Evolutionary conservation across 176 grass and related monocot genomes (phyloP).

Genomic region (Microstegium vimineum): DNA sequence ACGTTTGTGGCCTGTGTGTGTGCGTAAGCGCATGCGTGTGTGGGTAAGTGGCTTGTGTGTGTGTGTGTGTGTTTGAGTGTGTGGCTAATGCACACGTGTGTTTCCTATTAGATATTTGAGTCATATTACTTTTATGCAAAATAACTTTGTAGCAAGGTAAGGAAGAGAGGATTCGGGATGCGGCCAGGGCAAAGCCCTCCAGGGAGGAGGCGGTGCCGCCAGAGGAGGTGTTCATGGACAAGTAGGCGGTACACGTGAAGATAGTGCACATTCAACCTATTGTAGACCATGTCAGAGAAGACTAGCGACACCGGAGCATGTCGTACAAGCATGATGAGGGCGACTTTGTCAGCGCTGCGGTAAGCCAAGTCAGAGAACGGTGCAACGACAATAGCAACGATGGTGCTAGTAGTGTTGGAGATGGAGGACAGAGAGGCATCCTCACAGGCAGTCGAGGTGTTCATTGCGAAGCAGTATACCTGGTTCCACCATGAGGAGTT

Average conservation of each 20-base stretch:
- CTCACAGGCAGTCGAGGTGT: slow-evolving; percentile 54
- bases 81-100: too few species aligned
- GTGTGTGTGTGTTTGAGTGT: too few species aligned
- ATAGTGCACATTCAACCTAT: slow-evolving; percentile 18
- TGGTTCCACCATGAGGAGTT: slow-evolving; percentile 71
- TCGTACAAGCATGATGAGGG: not conserved
- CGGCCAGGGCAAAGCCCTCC: too few species aligned
- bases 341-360: slow-evolving; percentile 33
- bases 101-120: too few species aligned
- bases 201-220: not conserved
- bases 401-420: too few species aligned
- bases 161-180: too few species aligned
- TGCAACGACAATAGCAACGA: not conserved
- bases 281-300: slow-evolving; percentile 47
- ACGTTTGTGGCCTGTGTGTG: too few species aligned
- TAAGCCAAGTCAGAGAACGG: slow-evolving; percentile 38
- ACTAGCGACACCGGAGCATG: not conserved
- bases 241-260: slow-evolving; percentile 38
- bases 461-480: slow-evolving; percentile 62
- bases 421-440: slow-evolving; percentile 64
- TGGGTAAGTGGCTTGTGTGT: too few species aligned
- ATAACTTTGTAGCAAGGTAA: too few species aligned
- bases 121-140: too few species aligned
- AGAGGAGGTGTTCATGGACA: slow-evolving; percentile 32
- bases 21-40: too few species aligned